A percentile compares a stretch with the other conserved stretches of the same genome.
These are phyloP conservation scores for Cyclostephanos invisitatus DNA, from an alignment of 108 stramenopile species.

Conservation along the genomic window DNA sequence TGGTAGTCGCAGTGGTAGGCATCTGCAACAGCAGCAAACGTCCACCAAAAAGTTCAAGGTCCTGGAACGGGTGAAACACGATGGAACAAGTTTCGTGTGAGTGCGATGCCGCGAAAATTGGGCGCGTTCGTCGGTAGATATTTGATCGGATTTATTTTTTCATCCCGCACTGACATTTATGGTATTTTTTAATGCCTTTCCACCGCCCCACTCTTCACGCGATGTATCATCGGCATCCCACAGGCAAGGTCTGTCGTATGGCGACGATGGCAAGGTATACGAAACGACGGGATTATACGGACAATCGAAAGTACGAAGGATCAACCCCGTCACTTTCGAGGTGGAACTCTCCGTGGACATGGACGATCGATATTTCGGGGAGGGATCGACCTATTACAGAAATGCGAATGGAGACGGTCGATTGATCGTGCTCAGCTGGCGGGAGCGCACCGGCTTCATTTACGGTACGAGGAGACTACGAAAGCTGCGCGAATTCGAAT, in stretches of 20 bases:
- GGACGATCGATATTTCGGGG: constrained; percentile 62
- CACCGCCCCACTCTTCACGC: too few relatives aligned
- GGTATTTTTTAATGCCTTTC: too few relatives aligned
- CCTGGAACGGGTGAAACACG: constrained; percentile 63
- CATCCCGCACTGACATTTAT: too few relatives aligned
- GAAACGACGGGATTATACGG: constrained; percentile 77
- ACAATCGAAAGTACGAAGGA: constrained; percentile 58
- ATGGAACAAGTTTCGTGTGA: constrained; percentile 64
- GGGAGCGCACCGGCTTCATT: constrained; percentile 67
- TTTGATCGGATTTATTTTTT: not conserved
- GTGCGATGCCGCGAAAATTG: too few relatives aligned
- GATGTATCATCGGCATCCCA: too few relatives aligned
- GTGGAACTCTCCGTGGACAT: constrained; percentile 56
- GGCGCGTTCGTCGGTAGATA: not conserved
- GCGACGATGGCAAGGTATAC: constrained; percentile 60
- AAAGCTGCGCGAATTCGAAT: constrained; percentile 49
- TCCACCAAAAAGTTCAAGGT: constrained; percentile 49
- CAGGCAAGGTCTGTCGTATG: constrained; percentile 80
- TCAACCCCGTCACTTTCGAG: constrained; percentile 68
- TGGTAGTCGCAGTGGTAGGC: too few relatives aligned
- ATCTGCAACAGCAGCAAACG: too few relatives aligned
- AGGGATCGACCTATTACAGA: constrained; percentile 65
- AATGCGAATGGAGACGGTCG: constrained; percentile 42
- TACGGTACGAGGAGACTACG: constrained; percentile 66
- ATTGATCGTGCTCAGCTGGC: constrained; percentile 78